Evolutionary conservation across 2,329 filamentous ascomycete genomes (phyloP).

Genomic region (Didymella lethalis): DNA sequence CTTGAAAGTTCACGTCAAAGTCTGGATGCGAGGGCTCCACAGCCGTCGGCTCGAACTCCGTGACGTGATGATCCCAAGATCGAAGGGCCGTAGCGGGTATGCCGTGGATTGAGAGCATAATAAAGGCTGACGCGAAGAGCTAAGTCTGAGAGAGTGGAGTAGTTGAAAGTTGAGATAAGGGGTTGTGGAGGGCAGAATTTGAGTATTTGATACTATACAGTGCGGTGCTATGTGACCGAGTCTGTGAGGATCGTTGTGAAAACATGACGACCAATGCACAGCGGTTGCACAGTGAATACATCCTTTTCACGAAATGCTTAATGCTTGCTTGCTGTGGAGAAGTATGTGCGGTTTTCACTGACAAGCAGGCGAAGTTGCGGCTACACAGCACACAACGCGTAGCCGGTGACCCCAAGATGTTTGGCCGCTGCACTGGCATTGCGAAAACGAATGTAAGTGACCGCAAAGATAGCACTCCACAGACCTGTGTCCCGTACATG

Average conservation of each 20-base stretch:
- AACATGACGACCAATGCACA: background rate
- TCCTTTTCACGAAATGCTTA: background rate
- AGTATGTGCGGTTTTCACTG: background rate
- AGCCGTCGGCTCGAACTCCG: background rate
- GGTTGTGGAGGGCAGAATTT: background rate
- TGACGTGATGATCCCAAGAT: background rate
- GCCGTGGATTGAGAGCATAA: slow-evolving; percentile 4
- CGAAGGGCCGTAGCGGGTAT: background rate
- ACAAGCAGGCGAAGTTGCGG: background rate
- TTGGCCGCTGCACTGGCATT: background rate
- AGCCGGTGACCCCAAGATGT: background rate
- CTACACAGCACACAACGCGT: background rate
- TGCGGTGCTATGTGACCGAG: background rate
- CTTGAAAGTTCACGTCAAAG: background rate
- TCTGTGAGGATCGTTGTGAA: slow-evolving; percentile 1
- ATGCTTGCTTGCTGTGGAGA: background rate
- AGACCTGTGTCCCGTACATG: background rate
- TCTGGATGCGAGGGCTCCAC: background rate
- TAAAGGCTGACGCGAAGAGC: background rate
- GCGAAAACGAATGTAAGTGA: background rate
- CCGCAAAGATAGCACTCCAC: background rate
- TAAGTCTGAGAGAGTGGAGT: background rate
- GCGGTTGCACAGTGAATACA: slow-evolving; percentile 6
- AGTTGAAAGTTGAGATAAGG: background rate
- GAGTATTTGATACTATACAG: background rate